These are phyloP conservation scores for Yarrowia divulgata DNA, from an alignment of 805 yeast genomes.

Conservation along the genomic window DNA sequence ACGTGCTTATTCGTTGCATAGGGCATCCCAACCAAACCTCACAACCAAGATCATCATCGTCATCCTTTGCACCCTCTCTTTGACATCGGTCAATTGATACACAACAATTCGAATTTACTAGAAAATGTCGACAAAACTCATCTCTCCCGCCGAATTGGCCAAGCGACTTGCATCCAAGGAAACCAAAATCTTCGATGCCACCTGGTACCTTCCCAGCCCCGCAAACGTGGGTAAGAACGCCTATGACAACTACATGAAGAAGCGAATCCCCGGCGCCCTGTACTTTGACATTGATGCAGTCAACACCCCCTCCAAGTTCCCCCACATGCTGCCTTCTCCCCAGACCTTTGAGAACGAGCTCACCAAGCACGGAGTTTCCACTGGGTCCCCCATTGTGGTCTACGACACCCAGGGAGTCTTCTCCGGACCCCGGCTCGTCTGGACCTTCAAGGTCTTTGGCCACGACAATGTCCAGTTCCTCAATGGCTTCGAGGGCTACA, in stretches of 20 bases:
- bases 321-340: slow-evolving; percentile 87
- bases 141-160: slow-evolving; percentile 32
- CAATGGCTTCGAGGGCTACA: slow-evolving; percentile 69
- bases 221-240: slow-evolving; percentile 62
- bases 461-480: slow-evolving; percentile 73
- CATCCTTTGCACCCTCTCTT: not conserved
- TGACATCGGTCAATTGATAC: not conserved
- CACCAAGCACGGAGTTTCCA: slow-evolving; percentile 47
- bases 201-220: slow-evolving; percentile 90
- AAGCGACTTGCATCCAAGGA: slow-evolving; percentile 51
- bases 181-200: slow-evolving; percentile 69
- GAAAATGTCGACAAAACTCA: slow-evolving; percentile 22
- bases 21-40: not conserved
- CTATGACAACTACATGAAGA: slow-evolving; percentile 58
- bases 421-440: slow-evolving; percentile 88
- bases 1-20: not conserved
- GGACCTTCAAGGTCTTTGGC: slow-evolving; percentile 85
- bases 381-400: slow-evolving; percentile 69
- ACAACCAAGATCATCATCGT: not conserved
- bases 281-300: slow-evolving; percentile 81
- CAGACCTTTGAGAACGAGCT: slow-evolving; percentile 60
- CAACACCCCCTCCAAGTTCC: slow-evolving; percentile 69
- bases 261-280: slow-evolving; percentile 70
- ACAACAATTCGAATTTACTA: not conserved
- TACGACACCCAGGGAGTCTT: slow-evolving; percentile 88